phyloP scores from a whole-genome alignment of 164 flowering plant genomes.

The Sedum album region DNA sequence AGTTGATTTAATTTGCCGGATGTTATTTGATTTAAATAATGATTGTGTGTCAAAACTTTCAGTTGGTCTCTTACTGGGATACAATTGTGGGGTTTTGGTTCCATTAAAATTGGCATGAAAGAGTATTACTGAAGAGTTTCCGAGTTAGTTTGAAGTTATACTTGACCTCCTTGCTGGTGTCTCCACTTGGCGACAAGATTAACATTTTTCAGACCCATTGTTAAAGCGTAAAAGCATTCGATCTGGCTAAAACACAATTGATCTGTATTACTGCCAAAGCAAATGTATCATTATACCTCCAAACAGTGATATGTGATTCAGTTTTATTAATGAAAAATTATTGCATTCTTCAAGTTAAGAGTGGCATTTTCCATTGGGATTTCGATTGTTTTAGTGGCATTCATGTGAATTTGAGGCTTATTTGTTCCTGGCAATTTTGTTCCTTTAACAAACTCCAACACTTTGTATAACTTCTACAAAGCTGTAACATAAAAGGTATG shows the following conservation, averaged over 20 bases:
- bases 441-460: too few relatives aligned
- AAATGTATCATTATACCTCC: not conserved
- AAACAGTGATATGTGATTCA: not conserved
- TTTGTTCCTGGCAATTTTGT: too few relatives aligned
- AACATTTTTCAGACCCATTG: not conserved
- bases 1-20: not conserved
- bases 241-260: not conserved
- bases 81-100: not conserved
- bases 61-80: constrained; percentile 4
- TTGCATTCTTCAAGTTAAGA: not conserved
- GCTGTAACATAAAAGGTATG: too few relatives aligned
- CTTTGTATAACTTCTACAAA: too few relatives aligned
- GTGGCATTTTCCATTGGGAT: not conserved
- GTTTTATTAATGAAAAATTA: not conserved
- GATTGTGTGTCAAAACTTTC: not conserved
- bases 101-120: not conserved
- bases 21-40: not conserved
- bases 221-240: not conserved
- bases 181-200: not conserved
- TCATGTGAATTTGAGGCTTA: too few relatives aligned
- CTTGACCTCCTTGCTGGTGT: not conserved
- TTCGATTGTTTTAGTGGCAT: too few relatives aligned
- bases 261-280: not conserved
- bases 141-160: not conserved
- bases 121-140: not conserved